Percentiles rank a stretch among this genome's conserved stretches.
Conservation (phyloP, 371 early-diverging fungal genomes). For the Mortierella sp. region DNA sequence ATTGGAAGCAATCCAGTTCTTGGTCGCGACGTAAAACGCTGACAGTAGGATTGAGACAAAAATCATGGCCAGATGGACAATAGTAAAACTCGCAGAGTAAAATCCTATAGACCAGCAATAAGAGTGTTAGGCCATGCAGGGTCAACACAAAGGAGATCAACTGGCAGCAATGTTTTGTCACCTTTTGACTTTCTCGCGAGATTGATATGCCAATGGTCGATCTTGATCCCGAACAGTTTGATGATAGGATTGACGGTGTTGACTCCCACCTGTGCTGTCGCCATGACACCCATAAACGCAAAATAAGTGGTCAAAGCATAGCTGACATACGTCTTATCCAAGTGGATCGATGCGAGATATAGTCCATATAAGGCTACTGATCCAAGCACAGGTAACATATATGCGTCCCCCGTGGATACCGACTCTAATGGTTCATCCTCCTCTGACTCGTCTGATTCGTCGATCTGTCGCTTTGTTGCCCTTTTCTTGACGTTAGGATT, state of each 20-base stretch:
- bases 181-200: conserved; percentile 77
- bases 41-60: conserved; percentile 73
- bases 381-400: conserved; percentile 91
- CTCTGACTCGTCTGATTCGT: conserved; percentile 68
- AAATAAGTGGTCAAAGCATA: conserved; percentile 87
- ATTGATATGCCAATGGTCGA: conserved; percentile 76
- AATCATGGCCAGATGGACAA: conserved; percentile 72
- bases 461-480: conserved; percentile 59
- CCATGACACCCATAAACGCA: conserved; percentile 82
- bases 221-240: conserved; percentile 61
- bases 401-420: conserved; percentile 87
- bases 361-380: conserved; percentile 84
- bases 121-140: conserved; percentile 1
- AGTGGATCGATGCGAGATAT: conserved; percentile 82
- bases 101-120: conserved; percentile 59
- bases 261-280: conserved; percentile 75
- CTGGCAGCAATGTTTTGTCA: conserved; percentile 30
- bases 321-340: conserved; percentile 87
- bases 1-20: conserved; percentile 94
- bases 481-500: conserved; percentile 37
- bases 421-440: conserved; percentile 74
- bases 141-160: neutral
- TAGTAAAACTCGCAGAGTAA: conserved; percentile 78
- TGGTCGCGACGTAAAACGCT: conserved; percentile 82
- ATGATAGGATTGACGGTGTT: conserved; percentile 60